Evolutionary conservation across 805 yeast genomes (phyloP).

Genomic region (Hanseniaspora valbyensis): DNA sequence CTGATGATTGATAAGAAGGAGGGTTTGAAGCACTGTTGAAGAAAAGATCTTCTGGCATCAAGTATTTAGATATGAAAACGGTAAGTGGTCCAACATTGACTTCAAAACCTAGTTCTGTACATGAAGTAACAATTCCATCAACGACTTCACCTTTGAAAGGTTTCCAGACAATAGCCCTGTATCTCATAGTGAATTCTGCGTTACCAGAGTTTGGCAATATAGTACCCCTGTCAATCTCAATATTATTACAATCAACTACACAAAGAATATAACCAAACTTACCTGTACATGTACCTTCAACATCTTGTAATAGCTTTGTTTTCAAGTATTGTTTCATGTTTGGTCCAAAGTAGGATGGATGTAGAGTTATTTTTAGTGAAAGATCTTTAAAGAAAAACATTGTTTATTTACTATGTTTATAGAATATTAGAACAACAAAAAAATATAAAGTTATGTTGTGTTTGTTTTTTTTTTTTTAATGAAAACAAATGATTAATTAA

Average conservation of each 20-base stretch:
- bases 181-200: conserved; percentile 93
- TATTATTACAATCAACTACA: conserved; percentile 85
- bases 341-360: conserved; percentile 96
- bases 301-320: conserved; percentile 84
- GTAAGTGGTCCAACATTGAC: conserved; percentile 96
- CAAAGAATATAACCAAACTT: conserved; percentile 96
- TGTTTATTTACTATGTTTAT: not conserved
- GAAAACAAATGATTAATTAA: too few relatives aligned
- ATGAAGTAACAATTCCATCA: conserved; percentile 89
- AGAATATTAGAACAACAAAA: not conserved
- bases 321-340: conserved; percentile 90
- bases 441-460: too few relatives aligned
- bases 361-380: conserved; percentile 81
- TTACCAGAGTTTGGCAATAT: conserved; percentile 85
- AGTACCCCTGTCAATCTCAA: conserved; percentile 89
- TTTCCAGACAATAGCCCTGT: conserved; percentile 94
- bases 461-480: too few relatives aligned
- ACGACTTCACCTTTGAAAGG: conserved; percentile 99
- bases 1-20: conserved; percentile 94
- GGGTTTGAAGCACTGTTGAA: conserved; percentile 94
- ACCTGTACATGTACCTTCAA: conserved; percentile 97
- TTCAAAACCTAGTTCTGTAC: conserved; percentile 89
- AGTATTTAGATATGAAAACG: conserved; percentile 87
- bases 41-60: conserved; percentile 86
- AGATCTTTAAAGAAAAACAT: conserved; percentile 64